Evolutionary conservation across 768 basidiomycete species (phyloP), one percentile per base, ranked within the genome.

Genomic region (Clitopilus hobsonii): DNA sequence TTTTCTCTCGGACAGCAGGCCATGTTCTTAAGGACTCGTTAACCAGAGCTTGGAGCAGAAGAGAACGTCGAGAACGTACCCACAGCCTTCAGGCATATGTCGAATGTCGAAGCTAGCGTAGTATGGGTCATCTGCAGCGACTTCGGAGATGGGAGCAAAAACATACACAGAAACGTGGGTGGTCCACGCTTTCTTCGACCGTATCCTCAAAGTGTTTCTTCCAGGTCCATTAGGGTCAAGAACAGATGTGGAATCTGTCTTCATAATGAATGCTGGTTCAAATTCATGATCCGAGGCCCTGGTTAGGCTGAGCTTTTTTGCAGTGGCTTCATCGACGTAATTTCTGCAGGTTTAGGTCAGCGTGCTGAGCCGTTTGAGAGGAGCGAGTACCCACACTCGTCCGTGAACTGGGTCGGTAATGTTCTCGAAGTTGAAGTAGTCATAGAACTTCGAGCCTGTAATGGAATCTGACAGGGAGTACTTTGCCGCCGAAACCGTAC

Each of bases 1-100:
- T 68, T 38, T 80, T 80, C 58, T 74, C 71, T 83, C 82, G 84
- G n/a, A 80, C 73, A 3, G 84, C 83, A 5, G 84, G 73, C 74
- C 74, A 76, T 14, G 73, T 74, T 28, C 73, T 73, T 30, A 41
- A 5, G 41, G 5, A 5, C 8, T 3, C 5, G 11, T 16, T 45
- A 10, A 45, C n/a, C 30, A 45, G 8, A 18, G 3, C 41, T 16
- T 4, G 16, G 3, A 20, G 20, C 16, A 8, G 22, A 6, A 8
- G 0, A 10, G 27, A 56, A 16, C 13, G 2, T 11, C 29, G 7
- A 6, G 14, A 20, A 60, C 67, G 47, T 52, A 70, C 71, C 65
- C 69, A 54, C 69, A 71, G 32, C 70, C 70, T 60, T 73, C 63
- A 2, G 72, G 72, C 70, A 73, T 71, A 54, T 73, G 71, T 22